Conservation (phyloP, 805 yeast genomes). For the Ogataea neopini region DNA sequence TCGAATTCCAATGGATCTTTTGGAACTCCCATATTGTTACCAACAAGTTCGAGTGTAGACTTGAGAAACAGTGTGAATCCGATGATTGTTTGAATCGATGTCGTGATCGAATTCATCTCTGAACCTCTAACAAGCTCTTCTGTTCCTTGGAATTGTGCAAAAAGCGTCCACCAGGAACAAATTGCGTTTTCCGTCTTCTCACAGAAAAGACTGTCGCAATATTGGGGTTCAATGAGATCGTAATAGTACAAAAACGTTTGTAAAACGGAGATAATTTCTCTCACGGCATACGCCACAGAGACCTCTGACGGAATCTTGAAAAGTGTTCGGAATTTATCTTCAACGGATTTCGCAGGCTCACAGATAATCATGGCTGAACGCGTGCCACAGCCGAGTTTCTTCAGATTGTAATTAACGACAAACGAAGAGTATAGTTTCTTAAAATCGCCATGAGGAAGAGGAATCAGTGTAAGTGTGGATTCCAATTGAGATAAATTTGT, state of each 20-base stretch:
- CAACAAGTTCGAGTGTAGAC: slow-evolving; percentile 59
- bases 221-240: slow-evolving; percentile 63
- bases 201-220: slow-evolving; percentile 86
- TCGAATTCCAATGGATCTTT: slow-evolving; percentile 85
- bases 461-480: slow-evolving; percentile 61
- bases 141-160: slow-evolving; percentile 36
- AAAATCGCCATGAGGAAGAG: slow-evolving; percentile 60
- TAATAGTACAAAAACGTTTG: slow-evolving; percentile 81
- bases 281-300: slow-evolving; percentile 63
- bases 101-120: slow-evolving; percentile 22
- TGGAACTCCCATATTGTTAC: slow-evolving; percentile 58
- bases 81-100: slow-evolving; percentile 74
- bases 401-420: slow-evolving; percentile 72
- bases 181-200: slow-evolving; percentile 73
- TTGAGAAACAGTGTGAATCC: slow-evolving; percentile 74
- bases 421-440: slow-evolving; percentile 52
- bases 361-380: slow-evolving; percentile 73
- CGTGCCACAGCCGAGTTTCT: slow-evolving; percentile 80
- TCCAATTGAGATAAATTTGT: slow-evolving; percentile 84
- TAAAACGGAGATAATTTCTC: slow-evolving; percentile 69
- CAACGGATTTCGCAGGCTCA: slow-evolving; percentile 74
- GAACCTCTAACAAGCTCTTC: slow-evolving; percentile 25
- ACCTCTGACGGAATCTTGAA: slow-evolving; percentile 59
- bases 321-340: slow-evolving; percentile 76
- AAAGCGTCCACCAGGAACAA: slow-evolving; percentile 74